Conservation (phyloP, 169 alveolate species). For the Theileria sp. region DNA sequence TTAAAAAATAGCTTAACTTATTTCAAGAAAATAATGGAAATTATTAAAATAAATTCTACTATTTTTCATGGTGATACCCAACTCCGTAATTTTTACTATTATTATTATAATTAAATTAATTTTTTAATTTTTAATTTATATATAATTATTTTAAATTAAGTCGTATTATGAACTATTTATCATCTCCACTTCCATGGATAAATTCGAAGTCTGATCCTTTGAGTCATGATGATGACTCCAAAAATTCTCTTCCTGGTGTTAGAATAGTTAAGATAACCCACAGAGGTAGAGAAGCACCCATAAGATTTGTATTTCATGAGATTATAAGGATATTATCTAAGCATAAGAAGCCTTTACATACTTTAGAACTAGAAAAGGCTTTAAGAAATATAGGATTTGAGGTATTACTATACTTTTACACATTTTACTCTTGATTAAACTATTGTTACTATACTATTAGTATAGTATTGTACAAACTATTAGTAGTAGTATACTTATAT, state of each 20-base stretch:
- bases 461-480: no score
- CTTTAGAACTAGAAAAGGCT: conserved; percentile 62
- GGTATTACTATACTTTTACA: conserved; percentile 9
- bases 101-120: background rate
- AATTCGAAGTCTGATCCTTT: background rate
- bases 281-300: conserved; percentile 58
- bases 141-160: background rate
- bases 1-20: background rate
- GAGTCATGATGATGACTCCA: background rate
- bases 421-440: no score
- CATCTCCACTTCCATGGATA: background rate
- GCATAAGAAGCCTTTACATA: conserved; percentile 64
- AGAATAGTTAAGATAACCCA: conserved; percentile 21
- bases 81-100: conserved; percentile 4
- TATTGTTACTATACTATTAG: no score
- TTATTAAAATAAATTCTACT: background rate
- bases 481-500: background rate
- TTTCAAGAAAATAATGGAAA: background rate
- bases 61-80: background rate
- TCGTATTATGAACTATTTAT: background rate
- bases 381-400: conserved; percentile 60
- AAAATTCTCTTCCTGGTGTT: background rate
- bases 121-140: background rate
- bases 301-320: conserved; percentile 51
- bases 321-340: conserved; percentile 44